phyloP scores from a whole-genome alignment of 2,329 filamentous ascomycete species.

The Botryosphaeria agaves region DNA sequence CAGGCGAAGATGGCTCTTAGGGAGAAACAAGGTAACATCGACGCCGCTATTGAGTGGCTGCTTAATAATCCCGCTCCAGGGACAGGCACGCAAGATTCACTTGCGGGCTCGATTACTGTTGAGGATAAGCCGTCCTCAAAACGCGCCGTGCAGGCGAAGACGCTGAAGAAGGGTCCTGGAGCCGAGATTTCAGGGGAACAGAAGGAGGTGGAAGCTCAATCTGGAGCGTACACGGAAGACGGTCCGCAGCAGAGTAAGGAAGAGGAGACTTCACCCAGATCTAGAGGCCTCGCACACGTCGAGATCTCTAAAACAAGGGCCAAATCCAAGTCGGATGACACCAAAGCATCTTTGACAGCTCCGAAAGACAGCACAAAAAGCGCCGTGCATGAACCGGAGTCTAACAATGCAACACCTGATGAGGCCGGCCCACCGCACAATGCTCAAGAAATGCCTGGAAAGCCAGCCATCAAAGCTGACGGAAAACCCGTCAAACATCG shows the following conservation, averaged over 20 bases:
- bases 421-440: not conserved
- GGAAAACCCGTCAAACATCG: not conserved
- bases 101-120: not conserved
- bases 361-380: not conserved
- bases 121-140: not conserved
- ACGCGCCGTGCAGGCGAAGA: not conserved
- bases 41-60: conserved; percentile 1
- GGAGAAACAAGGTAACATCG: conserved; percentile 1
- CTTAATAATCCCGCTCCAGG: not conserved
- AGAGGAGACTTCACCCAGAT: not conserved
- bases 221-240: not conserved
- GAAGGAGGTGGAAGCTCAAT: not conserved
- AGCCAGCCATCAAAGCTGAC: not conserved
- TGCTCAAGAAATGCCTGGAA: not conserved
- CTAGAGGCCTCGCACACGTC: not conserved
- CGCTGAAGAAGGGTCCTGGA: not conserved
- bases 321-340: too few relatives aligned
- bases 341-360: not conserved
- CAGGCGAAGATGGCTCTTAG: conserved; percentile 2
- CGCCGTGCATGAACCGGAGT: too few relatives aligned
- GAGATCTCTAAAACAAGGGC: too few relatives aligned
- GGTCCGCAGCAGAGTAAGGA: not conserved
- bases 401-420: not conserved
- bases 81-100: conserved; percentile 2
- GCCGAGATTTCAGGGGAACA: not conserved